Evolutionary conservation across 768 basidiomycete species (phyloP).

Genomic region (Mycena metata): DNA sequence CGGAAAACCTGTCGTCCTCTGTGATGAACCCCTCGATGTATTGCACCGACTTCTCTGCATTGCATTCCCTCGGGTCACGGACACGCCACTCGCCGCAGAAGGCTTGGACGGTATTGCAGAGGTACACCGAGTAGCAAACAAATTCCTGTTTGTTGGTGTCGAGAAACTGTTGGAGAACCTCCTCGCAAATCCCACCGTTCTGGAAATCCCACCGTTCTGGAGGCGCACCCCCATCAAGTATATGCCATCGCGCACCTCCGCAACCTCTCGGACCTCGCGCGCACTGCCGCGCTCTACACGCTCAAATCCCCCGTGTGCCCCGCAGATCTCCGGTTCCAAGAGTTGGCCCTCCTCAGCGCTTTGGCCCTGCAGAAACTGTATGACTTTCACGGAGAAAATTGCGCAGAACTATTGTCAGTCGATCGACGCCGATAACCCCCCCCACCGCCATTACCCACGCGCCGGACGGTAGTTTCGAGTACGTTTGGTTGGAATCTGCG

Average conservation of each 20-base stretch:
- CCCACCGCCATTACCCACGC: background rate
- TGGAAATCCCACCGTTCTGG: background rate
- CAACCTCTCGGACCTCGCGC: background rate
- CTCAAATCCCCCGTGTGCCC: background rate
- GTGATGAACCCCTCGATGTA: background rate
- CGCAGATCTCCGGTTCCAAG: background rate
- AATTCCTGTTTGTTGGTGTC: slow-evolving; percentile 16
- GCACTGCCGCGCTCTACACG: slow-evolving; percentile 17
- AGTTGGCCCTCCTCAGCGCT: slow-evolving; percentile 9
- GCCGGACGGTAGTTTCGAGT: background rate
- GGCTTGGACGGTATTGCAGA: slow-evolving; percentile 8
- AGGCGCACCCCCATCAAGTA: slow-evolving; percentile 19
- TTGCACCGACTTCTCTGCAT: slow-evolving; percentile 15
- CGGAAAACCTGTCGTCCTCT: background rate
- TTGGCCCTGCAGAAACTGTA: background rate
- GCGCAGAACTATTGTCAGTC: no score
- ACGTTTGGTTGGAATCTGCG: slow-evolving; percentile 8
- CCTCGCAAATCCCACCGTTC: no score
- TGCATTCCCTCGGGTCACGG: slow-evolving; percentile 8
- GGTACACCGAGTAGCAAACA: slow-evolving; percentile 11
- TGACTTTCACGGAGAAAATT: slow-evolving; percentile 18
- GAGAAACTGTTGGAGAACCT: slow-evolving; percentile 6
- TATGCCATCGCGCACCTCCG: slow-evolving; percentile 25
- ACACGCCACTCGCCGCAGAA: background rate
- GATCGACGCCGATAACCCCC: background rate